Percentiles rank a stretch among this genome's conserved stretches.
Conservation (phyloP, 2,329 filamentous ascomycete species). For the Lachnellula arida region DNA sequence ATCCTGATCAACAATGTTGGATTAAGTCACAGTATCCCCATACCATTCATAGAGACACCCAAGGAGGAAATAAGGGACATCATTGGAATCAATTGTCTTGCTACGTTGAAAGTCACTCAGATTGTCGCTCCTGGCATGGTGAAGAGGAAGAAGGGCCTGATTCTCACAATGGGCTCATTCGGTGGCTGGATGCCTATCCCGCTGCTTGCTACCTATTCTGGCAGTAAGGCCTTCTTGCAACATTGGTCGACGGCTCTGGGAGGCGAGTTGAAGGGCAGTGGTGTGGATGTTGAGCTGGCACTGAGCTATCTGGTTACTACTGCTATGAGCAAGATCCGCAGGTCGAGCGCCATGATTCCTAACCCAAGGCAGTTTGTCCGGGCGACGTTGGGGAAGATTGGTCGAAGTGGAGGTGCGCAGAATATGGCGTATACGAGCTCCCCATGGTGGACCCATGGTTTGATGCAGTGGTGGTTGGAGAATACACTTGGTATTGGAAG, state of each 20-base stretch:
- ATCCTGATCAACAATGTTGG: conserved; percentile 97
- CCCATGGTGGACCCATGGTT: conserved; percentile 86
- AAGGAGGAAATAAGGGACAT: conserved; percentile 81
- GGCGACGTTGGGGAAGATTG: conserved; percentile 74
- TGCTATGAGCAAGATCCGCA: conserved; percentile 94
- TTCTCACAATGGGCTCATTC: conserved; percentile 97
- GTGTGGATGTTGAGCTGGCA: conserved; percentile 85
- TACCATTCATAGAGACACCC: conserved; percentile 76
- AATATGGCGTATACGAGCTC: conserved; percentile 78
- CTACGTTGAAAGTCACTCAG: conserved; percentile 83
- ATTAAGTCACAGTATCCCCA: conserved; percentile 87
- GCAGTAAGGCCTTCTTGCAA: conserved; percentile 96
- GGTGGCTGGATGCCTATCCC: conserved; percentile 90
- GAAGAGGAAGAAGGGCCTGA: conserved; percentile 76
- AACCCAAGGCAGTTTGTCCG: conserved; percentile 78
- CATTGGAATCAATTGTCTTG: conserved; percentile 90
- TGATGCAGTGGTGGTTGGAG: conserved; percentile 78
- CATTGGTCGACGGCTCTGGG: conserved; percentile 89
- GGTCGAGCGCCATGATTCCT: conserved; percentile 71
- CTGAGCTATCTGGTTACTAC: conserved; percentile 91
- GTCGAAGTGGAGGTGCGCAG: conserved; percentile 70
- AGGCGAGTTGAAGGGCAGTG: conserved; percentile 73
- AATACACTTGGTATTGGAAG: conserved; percentile 55
- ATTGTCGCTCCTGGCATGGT: conserved; percentile 81
- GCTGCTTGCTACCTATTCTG: conserved; percentile 90